phyloP scores from a whole-genome alignment of 179 eudicot genomes.

The Beta lomatogona region DNA sequence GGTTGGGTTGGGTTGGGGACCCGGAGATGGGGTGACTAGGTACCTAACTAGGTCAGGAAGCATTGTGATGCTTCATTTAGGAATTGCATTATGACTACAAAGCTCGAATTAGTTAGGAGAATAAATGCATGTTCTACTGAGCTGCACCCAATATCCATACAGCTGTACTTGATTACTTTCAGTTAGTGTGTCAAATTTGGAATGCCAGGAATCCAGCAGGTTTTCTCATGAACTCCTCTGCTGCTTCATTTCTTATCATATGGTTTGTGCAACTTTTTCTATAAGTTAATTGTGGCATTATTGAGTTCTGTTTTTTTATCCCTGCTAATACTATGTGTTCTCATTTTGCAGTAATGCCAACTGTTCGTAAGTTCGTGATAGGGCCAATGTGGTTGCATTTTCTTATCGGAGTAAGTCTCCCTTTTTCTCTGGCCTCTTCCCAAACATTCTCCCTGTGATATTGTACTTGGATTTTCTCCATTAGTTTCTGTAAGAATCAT shows the following conservation, averaged over 20 bases:
- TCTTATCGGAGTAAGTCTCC: slow-evolving; percentile 75
- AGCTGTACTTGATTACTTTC: neutral
- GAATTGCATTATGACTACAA: neutral
- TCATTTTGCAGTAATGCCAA: slow-evolving; percentile 72
- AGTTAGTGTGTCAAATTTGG: neutral
- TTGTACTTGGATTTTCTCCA: neutral
- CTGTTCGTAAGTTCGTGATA: slow-evolving; percentile 66
- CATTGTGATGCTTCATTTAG: neutral
- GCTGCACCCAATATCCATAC: neutral
- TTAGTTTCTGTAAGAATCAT: neutral
- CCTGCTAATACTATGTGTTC: neutral
- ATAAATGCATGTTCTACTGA: neutral
- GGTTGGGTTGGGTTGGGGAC: neutral
- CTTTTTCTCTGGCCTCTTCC: slow-evolving; percentile 10
- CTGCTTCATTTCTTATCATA: neutral
- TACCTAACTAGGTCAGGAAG: neutral
- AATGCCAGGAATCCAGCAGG: neutral
- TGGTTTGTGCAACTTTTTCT: neutral
- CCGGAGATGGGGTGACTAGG: neutral
- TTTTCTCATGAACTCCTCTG: neutral
- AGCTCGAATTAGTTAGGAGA: neutral
- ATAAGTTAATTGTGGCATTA: neutral
- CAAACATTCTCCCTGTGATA: neutral
- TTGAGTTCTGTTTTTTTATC: neutral
- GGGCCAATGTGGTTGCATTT: slow-evolving; percentile 98